These are phyloP conservation scores for Quercus bicolor DNA, from an alignment of 306 rosid genomes.

Conservation along the genomic window DNA sequence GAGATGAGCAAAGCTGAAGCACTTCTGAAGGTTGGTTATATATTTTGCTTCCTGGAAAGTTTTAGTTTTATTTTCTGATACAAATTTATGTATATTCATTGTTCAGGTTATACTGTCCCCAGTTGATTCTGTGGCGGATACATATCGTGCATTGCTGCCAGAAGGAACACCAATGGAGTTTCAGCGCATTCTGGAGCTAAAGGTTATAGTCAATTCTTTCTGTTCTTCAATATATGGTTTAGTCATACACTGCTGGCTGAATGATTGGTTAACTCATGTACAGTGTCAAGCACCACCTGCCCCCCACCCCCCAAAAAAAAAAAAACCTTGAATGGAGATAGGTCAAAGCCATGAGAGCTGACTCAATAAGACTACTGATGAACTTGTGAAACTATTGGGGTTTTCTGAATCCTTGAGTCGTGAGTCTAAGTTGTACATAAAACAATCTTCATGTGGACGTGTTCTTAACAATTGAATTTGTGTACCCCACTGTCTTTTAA, in stretches of 20 bases:
- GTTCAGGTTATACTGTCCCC: conserved; percentile 93
- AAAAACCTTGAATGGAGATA: not conserved
- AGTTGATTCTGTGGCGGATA: conserved; percentile 91
- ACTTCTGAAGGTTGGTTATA: conserved; percentile 70
- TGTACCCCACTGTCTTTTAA: not conserved
- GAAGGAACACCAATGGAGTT: conserved; percentile 99
- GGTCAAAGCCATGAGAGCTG: conserved; percentile 5
- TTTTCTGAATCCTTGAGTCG: no score
- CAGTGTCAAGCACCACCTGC: not conserved
- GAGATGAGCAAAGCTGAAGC: conserved; percentile 99
- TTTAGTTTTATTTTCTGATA: conserved; percentile 10
- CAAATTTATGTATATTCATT: conserved; percentile 17
- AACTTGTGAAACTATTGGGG: no score
- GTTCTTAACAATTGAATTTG: no score
- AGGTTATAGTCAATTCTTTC: conserved; percentile 48
- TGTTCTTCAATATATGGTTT: conserved; percentile 11
- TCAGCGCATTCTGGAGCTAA: conserved; percentile 95
- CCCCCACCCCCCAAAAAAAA: no score
- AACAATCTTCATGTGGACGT: no score
- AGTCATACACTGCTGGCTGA: conserved; percentile 16
- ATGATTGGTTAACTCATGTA: conserved; percentile 15
- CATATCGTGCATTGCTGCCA: conserved; percentile 92
- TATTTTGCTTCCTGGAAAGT: conserved; percentile 1
- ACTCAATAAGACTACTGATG: not conserved
- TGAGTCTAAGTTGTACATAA: no score